Evolutionary conservation across 2,329 filamentous ascomycete species (phyloP), one percentile per base, ranked within the genome.

Genomic region (Pseudogymnoascus sp.): DNA sequence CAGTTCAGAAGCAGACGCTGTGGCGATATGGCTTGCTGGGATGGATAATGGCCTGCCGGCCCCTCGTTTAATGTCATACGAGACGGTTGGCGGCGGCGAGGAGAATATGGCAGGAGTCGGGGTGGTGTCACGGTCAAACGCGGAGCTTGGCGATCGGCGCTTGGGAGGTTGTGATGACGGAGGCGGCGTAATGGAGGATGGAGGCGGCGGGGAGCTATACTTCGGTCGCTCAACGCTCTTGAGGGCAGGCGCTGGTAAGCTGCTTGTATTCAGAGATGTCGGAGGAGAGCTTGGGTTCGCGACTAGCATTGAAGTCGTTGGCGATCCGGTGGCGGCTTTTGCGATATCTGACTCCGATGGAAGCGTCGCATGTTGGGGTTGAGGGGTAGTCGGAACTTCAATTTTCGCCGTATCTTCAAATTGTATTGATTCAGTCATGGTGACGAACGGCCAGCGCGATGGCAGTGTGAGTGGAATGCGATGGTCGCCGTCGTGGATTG

Each of bases 141-240:
- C 13, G 27, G 21, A 37, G 40, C 35, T 36, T n/a, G 60, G 40
- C 33, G 63, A 62, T 8, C 42, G 37, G 39, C 61, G 61, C 29
- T 68, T 64, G 48, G 78, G 77, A 6, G 81, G 69, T 68, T 87
- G 85, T 1, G 82, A 82, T 2, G 85, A 87, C 8, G 84, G 84
- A 25, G 85, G 85, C 10, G 85, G 84, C 10, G 85, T 87, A 75
- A 86, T 82, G 39, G 77, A 79, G 7, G 60, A 61, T 52, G 76
- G 73, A 25, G 74, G 74, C 36, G 74, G 76, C 9, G 77, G 77
- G 21, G 78, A 75, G 69, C 74, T 63, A 45, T 64, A 64, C 13
- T 63, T 64, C n/a, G 60, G 35, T 13, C 60, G 31, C 29, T 58
- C 52, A 39, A 60, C 25, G n/a, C 25, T 60, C 27, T 29, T 40